These are phyloP conservation scores for Prunus fruticosa DNA, from an alignment of 306 rosid species.

Conservation along the genomic window DNA sequence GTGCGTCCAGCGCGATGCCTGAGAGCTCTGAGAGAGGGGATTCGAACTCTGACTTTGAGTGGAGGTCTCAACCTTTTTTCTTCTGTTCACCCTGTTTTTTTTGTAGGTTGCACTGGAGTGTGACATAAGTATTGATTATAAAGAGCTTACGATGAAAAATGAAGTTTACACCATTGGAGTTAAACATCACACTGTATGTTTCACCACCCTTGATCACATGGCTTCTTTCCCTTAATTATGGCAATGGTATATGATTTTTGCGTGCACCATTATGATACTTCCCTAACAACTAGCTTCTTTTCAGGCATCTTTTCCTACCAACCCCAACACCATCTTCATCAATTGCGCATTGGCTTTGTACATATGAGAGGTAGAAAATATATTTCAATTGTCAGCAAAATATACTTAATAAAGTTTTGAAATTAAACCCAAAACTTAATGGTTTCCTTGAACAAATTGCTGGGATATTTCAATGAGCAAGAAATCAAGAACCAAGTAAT, in stretches of 20 bases:
- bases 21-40: too few relatives aligned
- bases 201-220: neutral
- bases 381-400: neutral
- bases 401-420: neutral
- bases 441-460: neutral
- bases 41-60: too few relatives aligned
- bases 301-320: constrained; percentile 33
- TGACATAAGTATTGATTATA: constrained; percentile 31
- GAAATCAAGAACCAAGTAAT: neutral
- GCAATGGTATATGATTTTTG: neutral
- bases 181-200: constrained; percentile 27
- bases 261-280: neutral
- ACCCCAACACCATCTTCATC: constrained; percentile 20
- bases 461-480: neutral
- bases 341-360: constrained; percentile 34
- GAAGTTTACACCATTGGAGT: constrained; percentile 21
- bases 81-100: neutral
- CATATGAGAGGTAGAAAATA: constrained; percentile 17
- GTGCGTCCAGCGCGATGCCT: too few relatives aligned
- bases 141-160: constrained; percentile 17
- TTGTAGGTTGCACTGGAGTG: constrained; percentile 49
- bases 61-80: too few relatives aligned
- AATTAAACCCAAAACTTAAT: neutral
- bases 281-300: neutral
- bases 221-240: neutral